Conservation (phyloP, 768 basidiomycete genomes). For the Mycena venus region DNA sequence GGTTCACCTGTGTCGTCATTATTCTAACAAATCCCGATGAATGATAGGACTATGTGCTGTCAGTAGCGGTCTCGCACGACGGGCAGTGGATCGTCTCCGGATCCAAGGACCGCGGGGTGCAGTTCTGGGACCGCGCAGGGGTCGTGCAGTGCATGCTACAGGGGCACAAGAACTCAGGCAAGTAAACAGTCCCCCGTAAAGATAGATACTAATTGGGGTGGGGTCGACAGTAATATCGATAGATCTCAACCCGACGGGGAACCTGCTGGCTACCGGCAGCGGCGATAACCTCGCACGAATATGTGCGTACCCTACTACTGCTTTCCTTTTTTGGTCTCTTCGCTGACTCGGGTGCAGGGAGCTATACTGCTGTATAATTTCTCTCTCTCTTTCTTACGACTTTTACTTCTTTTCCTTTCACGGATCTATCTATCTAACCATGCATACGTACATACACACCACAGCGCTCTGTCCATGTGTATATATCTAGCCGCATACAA, state of each 20-base stretch:
- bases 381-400: neutral
- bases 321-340: neutral
- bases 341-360: constrained; percentile 28
- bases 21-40: neutral
- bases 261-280: constrained; percentile 64
- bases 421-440: neutral
- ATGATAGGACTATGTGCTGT: constrained; percentile 49
- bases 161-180: constrained; percentile 70
- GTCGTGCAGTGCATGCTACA: constrained; percentile 95
- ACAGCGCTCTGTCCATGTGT: constrained; percentile 4
- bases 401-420: neutral
- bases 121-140: constrained; percentile 87
- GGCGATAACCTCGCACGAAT: constrained; percentile 69
- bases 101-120: constrained; percentile 94
- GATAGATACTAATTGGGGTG: neutral
- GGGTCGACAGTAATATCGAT: constrained; percentile 59
- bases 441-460: neutral
- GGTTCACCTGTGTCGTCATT: neutral
- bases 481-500: neutral
- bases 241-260: constrained; percentile 61
- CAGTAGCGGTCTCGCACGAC: constrained; percentile 80
- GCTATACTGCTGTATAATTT: constrained; percentile 32
- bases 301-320: constrained; percentile 52
- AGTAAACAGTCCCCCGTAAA: constrained; percentile 34
- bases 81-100: constrained; percentile 96